Evolutionary conservation across 495 filamentous ascomycete genomes (phyloP), one percentile per base, ranked within the genome.

Genomic region (Talaromyces nanjingensis): DNA sequence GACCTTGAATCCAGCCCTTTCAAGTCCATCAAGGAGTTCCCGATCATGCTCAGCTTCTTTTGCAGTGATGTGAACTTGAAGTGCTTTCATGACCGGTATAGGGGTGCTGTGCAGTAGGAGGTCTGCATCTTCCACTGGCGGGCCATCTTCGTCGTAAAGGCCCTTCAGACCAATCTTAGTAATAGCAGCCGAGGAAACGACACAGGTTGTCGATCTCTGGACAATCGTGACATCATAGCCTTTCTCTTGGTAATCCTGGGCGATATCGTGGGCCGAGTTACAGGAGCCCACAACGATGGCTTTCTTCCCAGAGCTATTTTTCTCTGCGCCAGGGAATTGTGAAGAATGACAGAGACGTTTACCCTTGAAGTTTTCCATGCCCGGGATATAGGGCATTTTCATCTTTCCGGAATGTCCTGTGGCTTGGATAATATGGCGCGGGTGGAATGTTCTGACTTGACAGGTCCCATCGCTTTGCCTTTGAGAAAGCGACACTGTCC

Each of bases 211-310:
- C 1, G 87, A 88, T 18, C 91, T 84, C 77, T 96, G 91, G 11
- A 96, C 77, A 69, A 96, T 86, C 8, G 90, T 93, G n/a, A 93
- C 88, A n/a, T 89, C 80, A 66, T 89, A 89, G 1, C 91, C 91
- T 47, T 89, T 86, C 68, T 93, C 90, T 70, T 86, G 86, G 69
- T 81, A 93, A 67, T 93, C 88, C 70, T 93, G 89, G 33, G 88
- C 87, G 65, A 96, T 96, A 70, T 96, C 91, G 67, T 93, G 87
- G 11, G 81, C 85, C 2, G 89, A 92, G 70, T 93, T 94, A 73
- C 91, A 91, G 31, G 85, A 87, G 4, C 91, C 91, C 6, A 96
- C 81, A 0, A 96, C 84, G 20, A 94, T 74, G 1, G 84, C 91
- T 66, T 87, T 89, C 69, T 87, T 90, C 1, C 83, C 84, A 22